Percentiles rank a stretch among this genome's conserved stretches.
Conservation (phyloP, 139 green algal genomes). For the Chlamydomonas sp. region DNA sequence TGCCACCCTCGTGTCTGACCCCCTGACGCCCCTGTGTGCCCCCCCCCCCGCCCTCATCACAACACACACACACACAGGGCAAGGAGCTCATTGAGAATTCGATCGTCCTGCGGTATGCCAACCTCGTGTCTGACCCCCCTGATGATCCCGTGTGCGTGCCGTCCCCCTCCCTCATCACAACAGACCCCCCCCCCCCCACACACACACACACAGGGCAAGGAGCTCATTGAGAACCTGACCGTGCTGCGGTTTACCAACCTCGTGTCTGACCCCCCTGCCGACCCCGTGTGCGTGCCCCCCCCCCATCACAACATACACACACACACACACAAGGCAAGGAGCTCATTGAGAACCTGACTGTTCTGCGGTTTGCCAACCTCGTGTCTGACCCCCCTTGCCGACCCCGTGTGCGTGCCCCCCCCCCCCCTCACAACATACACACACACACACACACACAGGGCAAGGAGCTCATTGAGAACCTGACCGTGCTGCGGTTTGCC, state of each 20-base stretch:
- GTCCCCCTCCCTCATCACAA: conserved; percentile 11
- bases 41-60: conserved; percentile 35
- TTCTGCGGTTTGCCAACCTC: conserved; percentile 94
- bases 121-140: conserved; percentile 94
- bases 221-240: conserved; percentile 97
- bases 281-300: conserved; percentile 84
- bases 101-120: conserved; percentile 92
- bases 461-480: conserved; percentile 99
- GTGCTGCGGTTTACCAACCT: conserved; percentile 95
- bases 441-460: conserved; percentile 32
- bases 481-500: conserved; percentile 58
- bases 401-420: conserved; percentile 84
- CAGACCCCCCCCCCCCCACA: conserved; percentile 64
- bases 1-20: conserved; percentile 95
- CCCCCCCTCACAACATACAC: neutral
- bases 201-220: conserved; percentile 95
- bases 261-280: conserved; percentile 96
- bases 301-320: neutral
- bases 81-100: conserved; percentile 99
- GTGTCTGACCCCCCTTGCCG: conserved; percentile 96
- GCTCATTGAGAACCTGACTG: conserved; percentile 96
- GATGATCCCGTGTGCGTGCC: conserved; percentile 94
- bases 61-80: conserved; percentile 83
- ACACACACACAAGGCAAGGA: conserved; percentile 97
- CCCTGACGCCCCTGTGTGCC: conserved; percentile 92